Evolutionary conservation across 2,329 filamentous ascomycete species (phyloP).

Genomic region (Pyricularia grisea): DNA sequence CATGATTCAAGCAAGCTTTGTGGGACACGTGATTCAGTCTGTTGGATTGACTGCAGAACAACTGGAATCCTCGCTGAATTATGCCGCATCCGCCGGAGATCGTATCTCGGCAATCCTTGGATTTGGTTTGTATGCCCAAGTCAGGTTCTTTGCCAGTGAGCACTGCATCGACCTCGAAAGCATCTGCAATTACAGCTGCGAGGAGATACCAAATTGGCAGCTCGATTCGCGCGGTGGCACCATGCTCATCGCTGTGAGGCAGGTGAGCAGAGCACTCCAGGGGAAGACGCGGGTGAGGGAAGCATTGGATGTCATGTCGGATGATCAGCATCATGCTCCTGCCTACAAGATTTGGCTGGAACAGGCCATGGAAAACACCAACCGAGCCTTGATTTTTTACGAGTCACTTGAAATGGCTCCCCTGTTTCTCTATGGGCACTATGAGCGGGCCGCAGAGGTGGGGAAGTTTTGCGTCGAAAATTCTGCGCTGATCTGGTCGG

Average conservation of each 20-base stretch:
- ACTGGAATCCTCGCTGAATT: slow-evolving; percentile 58
- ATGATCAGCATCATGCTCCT: slow-evolving; percentile 53
- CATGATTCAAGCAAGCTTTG: slow-evolving; percentile 59
- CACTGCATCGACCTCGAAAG: slow-evolving; percentile 60
- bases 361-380: slow-evolving; percentile 45
- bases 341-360: slow-evolving; percentile 51
- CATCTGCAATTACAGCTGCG: slow-evolving; percentile 61
- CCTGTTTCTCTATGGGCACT: slow-evolving; percentile 54
- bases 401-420: slow-evolving; percentile 56
- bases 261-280: slow-evolving; percentile 60
- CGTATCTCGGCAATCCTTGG: slow-evolving; percentile 63
- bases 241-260: slow-evolving; percentile 55
- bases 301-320: slow-evolving; percentile 51
- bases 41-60: slow-evolving; percentile 47
- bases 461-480: slow-evolving; percentile 39
- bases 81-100: slow-evolving; percentile 58
- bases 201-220: slow-evolving; percentile 66
- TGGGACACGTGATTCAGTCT: slow-evolving; percentile 61
- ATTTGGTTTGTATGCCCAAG: slow-evolving; percentile 56
- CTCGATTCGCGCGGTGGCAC: slow-evolving; percentile 63
- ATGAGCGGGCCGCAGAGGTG: slow-evolving; percentile 47
- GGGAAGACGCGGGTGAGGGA: slow-evolving; percentile 55
- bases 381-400: slow-evolving; percentile 58
- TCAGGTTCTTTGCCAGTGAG: slow-evolving; percentile 61
- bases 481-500: slow-evolving; percentile 45